These are phyloP conservation scores for Sugiyamaella xylanicola DNA, from an alignment of 1,139 yeast species.

Conservation along the genomic window DNA sequence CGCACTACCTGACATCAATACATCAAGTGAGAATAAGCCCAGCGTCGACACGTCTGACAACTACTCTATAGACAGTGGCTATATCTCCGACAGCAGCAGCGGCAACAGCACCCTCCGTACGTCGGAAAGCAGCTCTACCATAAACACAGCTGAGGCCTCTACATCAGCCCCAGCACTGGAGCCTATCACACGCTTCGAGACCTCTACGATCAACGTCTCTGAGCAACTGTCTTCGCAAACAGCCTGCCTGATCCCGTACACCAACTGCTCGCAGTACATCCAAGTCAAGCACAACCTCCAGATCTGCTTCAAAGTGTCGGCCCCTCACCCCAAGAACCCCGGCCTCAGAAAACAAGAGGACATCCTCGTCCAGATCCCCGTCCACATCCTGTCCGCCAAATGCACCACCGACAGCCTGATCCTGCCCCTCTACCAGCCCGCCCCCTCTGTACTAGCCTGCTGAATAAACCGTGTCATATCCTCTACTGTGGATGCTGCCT, in stretches of 20 bases:
- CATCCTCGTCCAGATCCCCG: conserved; percentile 11
- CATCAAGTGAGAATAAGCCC: no score
- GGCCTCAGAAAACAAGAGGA: conserved; percentile 13
- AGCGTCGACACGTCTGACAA: neutral
- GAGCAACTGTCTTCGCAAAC: neutral
- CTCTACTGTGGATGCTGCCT: neutral
- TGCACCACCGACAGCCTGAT: conserved; percentile 9
- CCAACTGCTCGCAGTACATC: conserved; percentile 10
- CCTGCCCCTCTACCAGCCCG: conserved; percentile 6
- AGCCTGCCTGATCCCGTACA: conserved; percentile 7
- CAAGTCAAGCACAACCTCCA: conserved; percentile 10
- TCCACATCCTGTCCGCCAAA: conserved; percentile 5
- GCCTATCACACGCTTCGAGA: neutral
- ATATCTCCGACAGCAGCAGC: neutral
- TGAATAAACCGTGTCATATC: neutral
- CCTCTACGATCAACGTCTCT: conserved; percentile 6
- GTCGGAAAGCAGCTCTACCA: no score
- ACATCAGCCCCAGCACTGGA: neutral
- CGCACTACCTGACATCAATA: neutral
- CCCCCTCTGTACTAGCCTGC: conserved; percentile 5
- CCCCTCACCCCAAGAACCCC: conserved; percentile 8
- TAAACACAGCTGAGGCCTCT: no score
- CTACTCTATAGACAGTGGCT: neutral
- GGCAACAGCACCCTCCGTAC: no score
- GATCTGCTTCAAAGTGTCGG: conserved; percentile 7